Base-by-base conservation (phyloP, 176 grass and related monocot species). In the Eragrostis nindensis region DNA sequence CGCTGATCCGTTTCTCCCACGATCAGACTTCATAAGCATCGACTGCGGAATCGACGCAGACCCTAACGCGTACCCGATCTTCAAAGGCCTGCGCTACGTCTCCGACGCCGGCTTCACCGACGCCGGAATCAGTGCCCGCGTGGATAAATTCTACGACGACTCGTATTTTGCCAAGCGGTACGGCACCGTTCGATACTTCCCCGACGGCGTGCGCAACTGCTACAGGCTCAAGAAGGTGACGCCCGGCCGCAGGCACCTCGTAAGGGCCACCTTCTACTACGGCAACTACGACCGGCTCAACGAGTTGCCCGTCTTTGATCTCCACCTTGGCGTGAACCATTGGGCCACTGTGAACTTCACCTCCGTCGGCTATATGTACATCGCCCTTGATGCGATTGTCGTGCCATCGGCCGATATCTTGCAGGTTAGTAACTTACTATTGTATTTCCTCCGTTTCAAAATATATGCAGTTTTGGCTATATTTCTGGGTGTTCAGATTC, bases 331-430 rank as follows among this genome's bases (percentile, higher is more conserved):
- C 6, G 82, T 68, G 18, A 88, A 88, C 38, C 21, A 14, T 3
- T 89, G 90, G 90, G 54, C 41, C 57, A 73, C 79, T 16, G 66
- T 92, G 9, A 92, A 89, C 71, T 42, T 87, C 75, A 77, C 86
- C 4, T 19, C 29, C 12, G 18, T 52, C 43, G 26, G 5, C 5
- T 5, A 0, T 2, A 8, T 0, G 0, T 52, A 16, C 42, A 18
- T 70, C 47, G 8, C 69, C 32, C 32, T 36, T 1, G 87, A 92
- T 47, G 80, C 66, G 11, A 47, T 84, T 22, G 22, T 11, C 9
- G 80, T 73, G 65, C 36, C 87, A 10, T 29, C 66, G 15, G 76
- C 47, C 0, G 76, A 89, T 5, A 83, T 63, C 80, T 0, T 89
- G 0, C 84, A 85, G 70, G 85, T 85, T 8, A 27, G 8, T 69